These are phyloP conservation scores for Sarocladium strictum DNA, from an alignment of 2,329 filamentous ascomycete genomes.

Conservation along the genomic window DNA sequence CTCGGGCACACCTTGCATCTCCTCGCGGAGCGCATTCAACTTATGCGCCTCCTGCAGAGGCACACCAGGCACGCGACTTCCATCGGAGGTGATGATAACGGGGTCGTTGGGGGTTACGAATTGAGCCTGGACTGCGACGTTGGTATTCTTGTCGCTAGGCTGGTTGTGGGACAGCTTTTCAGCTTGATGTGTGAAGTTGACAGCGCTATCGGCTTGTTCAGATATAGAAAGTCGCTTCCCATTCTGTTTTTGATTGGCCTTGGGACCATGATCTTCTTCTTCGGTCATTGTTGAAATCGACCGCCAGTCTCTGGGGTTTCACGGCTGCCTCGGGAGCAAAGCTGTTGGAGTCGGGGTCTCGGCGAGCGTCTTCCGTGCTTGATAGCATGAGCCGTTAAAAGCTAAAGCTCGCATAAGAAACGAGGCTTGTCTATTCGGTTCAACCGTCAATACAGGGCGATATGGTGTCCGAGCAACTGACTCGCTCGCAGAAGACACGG, in stretches of 20 bases:
- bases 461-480: neutral
- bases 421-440: too few species aligned
- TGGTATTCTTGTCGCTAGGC: slow-evolving; percentile 14
- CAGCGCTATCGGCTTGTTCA: neutral
- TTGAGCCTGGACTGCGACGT: slow-evolving; percentile 55
- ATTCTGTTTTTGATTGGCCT: neutral
- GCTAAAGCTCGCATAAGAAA: too few species aligned
- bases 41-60: slow-evolving; percentile 65
- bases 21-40: slow-evolving; percentile 57
- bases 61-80: slow-evolving; percentile 60
- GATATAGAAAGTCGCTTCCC: neutral
- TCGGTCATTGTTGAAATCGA: neutral
- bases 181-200: slow-evolving; percentile 55
- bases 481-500: neutral
- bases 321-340: too few species aligned
- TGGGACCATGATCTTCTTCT: neutral
- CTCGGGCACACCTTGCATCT: slow-evolving; percentile 28
- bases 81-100: slow-evolving; percentile 63
- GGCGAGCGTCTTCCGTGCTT: too few species aligned
- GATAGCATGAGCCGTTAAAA: too few species aligned
- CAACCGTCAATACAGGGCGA: neutral
- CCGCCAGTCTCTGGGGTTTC: too few species aligned
- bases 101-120: slow-evolving; percentile 66
- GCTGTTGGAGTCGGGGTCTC: too few species aligned
- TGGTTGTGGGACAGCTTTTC: slow-evolving; percentile 45